Base-by-base conservation (phyloP, 306 rosid species). In the Cajanus cajan region DNA sequence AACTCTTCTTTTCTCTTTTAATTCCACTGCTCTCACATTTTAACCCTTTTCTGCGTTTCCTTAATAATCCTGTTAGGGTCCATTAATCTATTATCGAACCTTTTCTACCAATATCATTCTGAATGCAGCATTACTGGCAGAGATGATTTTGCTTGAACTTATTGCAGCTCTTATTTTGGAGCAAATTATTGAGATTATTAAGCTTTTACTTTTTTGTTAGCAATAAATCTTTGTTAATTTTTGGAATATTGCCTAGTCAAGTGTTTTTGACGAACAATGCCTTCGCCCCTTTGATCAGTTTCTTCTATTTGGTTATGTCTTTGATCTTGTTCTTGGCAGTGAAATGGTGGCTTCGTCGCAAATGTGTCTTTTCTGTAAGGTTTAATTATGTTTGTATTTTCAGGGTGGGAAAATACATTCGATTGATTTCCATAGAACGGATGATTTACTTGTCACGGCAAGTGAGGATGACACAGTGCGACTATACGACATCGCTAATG, bases 401-500 rank as follows among this genome's bases (percentile, higher is more conserved):
- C 86, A 94, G 98, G 92, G 81, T 71, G 98, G 97, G 74, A 94
- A 90, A 86, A 88, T 94, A 73, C 86, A 84, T 82, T 94, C 97
- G 2, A 78, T 94, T 71, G 98, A 91, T 86, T 94, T 94, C 54
- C 98, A 94, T 79, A 91, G 97, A 1, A 90, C 85, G 89, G 98
- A 94, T 52, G 97, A 94, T 88, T 86, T 94, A 71, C 89, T 94
- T 57, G 93, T 92, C 61, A 92, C 97, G 5, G 89, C 97, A 34
- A 87, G 97, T 80, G 97, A 89, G 72, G 98, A 94, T 76, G 98
- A 94, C 65, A 92, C 98, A 0, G 97, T 94, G 77, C 90, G 98
- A 12, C 92, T 94, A 62, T 94, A 92, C 68, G 98, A 94, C 85
- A 92, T 87, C 70, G 91, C 86, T 10, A 89, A 90, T 88, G 98